Base-by-base conservation (phyloP, 345 rosid species). In the Aurinia saxatilis region DNA sequence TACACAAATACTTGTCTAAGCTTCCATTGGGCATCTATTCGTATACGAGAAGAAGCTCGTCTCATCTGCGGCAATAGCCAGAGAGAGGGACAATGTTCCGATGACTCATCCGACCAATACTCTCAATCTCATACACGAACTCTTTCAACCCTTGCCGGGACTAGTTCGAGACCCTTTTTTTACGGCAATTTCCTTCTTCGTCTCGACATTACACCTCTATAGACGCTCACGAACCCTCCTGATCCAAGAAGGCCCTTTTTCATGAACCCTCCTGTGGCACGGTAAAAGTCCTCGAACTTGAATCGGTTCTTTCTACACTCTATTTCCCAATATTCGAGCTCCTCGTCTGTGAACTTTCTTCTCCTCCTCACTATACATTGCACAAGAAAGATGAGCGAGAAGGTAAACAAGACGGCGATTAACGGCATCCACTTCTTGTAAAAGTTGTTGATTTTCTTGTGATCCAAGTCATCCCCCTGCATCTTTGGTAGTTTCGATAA, bases 21-120 rank as follows among this genome's bases (percentile, higher is more conserved):
- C n/a, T n/a, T n/a, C n/a, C n/a, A n/a, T n/a, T n/a, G 53, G 88
- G 68, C 95, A 90, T 87, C 73, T 73, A 90, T 63, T 90, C 95
- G 8, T 90, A 87, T 8, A 90, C 90, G 8, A 90, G 76, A 55
- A 85, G 70, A 38, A 90, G 74, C 66, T 90, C 88, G n/a, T 79
- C 65, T 52, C 47, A 66, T 18, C 76, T 72, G 37, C 93, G 81
- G 34, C 95, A 85, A 89, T 93, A 90, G 5, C 95, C 91, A 12
- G 85, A 12, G 37, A 85, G 73, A 57, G 79, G 93, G 39, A 85
- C 97, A 49, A 87, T 27, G 62, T 87, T 90, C 59, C 90, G 69
- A 41, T 87, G 95, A 27, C 95, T 80, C 73, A 90, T 86, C 61
- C 82, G 83, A 7, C 97, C 97, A 0, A 87, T 80, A 46, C 80